Base-by-base conservation (phyloP, 768 basidiomycete genomes). In the Trametopsis cervina region DNA sequence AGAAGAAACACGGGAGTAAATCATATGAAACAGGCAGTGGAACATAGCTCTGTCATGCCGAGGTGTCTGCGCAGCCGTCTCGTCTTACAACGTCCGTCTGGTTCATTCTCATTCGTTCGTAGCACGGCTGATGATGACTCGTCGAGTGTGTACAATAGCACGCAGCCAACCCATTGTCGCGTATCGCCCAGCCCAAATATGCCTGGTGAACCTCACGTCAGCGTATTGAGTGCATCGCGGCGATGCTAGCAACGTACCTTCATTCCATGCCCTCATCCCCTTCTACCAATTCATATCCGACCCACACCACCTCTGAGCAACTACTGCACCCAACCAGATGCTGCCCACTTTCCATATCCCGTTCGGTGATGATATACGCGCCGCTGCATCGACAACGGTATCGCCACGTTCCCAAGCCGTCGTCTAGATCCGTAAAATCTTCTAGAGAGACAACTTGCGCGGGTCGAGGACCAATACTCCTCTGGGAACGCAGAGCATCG, bases 231-330 rank as follows among this genome's bases (percentile, higher is more conserved):
- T n/a, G n/a, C n/a, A n/a, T n/a, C n/a, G n/a, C n/a, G n/a, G n/a
- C n/a, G n/a, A n/a, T n/a, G n/a, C n/a, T n/a, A n/a, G n/a, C n/a
- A n/a, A n/a, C n/a, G n/a, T n/a, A n/a, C 29, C 29, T 33, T 33
- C n/a, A n/a, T 33, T 15, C 29, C 7, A 15, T 15, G 29, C 15
- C 29, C 29, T 33, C 9, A 15, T 40, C 53, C 1, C 54, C 56
- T 13, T 61, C 57, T 3, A 52, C 57, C 13, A 57, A 37, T 64
- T 91, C 83, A 57, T 89, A 91, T 1, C 89, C 89, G n/a, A 81
- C 85, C 85, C 88, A 91, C 1, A 91, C 69, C 7, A 78, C 79
- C 63, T 91, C 89, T 13, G 89, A 92, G 60, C 89, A 91, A 45
- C 77, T 77, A 47, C 66, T 75, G 54, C 89, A 92, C 1, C 75